Base-by-base conservation (phyloP, 2,329 filamentous ascomycete species). In the Graphilbum fragrans region DNA sequence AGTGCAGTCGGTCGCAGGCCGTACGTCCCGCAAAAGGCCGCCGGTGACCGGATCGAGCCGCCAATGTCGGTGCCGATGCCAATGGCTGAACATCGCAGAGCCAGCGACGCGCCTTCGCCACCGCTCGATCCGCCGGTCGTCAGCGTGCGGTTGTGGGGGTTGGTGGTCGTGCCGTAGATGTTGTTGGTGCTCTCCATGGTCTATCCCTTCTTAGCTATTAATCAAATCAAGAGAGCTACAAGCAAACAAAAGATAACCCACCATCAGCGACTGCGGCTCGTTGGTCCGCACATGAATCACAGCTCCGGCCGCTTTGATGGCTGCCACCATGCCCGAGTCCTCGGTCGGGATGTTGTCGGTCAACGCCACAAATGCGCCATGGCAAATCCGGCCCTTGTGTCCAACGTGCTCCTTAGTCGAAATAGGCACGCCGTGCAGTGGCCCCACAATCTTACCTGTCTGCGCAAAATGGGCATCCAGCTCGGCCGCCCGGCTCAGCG, bases 21-120 rank as follows among this genome's bases (percentile, higher is more conserved):
- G 36, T 55, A 60, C 8, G 55, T 45, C 20, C 47, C 50, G 44
- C 50, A 52, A 45, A 56, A 58, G 0, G 52, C 51, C 4, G 58
- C 46, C 1, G 58, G 58, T 3, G 55, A 47, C 7, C 58, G 35
- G 16, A 45, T 41, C 10, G 27, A 39, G 2, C 42, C 43, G 16
- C 39, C 54, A 39, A 60, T 57, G 35, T 63, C 59, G 37, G 0
- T 56, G 53, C 8, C 67, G 58, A 12, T 67, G 63, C 76, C 76
- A 80, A 44, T 14, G 33, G 18, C 21, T 1, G 59, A 61, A 2
- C 57, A 59, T 2, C 55, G 48, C 5, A 61, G 47, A 1, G 52
- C 55, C 10, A 58, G 41, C 2, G 61, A 38, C 1, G 58, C 59
- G 7, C 54, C 60, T 41, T 62, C 59, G 4, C 59, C 60, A 1